Evolutionary conservation across 352 stramenopile species (phyloP).

Genomic region (Thalassiosira ordinaria): DNA sequence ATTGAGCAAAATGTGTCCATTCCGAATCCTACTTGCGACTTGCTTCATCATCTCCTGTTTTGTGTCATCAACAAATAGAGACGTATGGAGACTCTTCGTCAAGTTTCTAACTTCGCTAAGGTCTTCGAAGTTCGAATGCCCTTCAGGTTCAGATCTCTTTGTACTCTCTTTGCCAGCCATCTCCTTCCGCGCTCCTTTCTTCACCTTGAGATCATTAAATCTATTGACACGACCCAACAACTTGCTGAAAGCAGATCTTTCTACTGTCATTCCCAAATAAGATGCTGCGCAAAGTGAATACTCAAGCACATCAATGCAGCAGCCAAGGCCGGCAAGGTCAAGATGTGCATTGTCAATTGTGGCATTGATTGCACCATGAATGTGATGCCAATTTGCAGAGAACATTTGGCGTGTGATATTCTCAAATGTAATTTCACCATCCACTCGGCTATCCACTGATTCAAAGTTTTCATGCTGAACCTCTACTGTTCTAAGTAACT

Average conservation of each 20-base stretch:
- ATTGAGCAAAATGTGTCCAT: conserved; percentile 91
- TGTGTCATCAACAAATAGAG: conserved; percentile 46
- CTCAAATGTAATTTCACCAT: conserved; percentile 28
- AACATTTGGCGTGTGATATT: conserved; percentile 48
- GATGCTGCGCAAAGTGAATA: conserved; percentile 82
- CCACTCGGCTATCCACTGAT: conserved; percentile 25
- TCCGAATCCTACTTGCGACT: conserved; percentile 90
- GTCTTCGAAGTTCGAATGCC: conserved; percentile 30
- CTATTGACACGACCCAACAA: conserved; percentile 81
- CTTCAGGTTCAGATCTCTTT: conserved; percentile 26
- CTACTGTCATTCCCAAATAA: conserved; percentile 83
- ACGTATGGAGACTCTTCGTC: conserved; percentile 55
- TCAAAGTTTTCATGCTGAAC: conserved; percentile 46
- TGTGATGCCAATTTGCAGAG: conserved; percentile 94
- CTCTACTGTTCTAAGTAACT: conserved; percentile 60
- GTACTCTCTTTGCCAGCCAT: neutral
- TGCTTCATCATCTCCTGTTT: conserved; percentile 76
- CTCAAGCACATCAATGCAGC: conserved; percentile 81
- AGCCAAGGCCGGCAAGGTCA: conserved; percentile 77
- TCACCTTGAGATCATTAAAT: conserved; percentile 64
- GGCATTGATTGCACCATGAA: conserved; percentile 87
- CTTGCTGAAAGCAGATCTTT: conserved; percentile 82
- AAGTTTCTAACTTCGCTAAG: conserved; percentile 64
- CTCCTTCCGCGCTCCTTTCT: conserved; percentile 63
- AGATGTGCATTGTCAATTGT: conserved; percentile 82